Percentiles rank a stretch among this genome's conserved stretches.
These are phyloP conservation scores for Lactarius sanguifluus DNA, from an alignment of 768 basidiomycete species.

Conservation along the genomic window DNA sequence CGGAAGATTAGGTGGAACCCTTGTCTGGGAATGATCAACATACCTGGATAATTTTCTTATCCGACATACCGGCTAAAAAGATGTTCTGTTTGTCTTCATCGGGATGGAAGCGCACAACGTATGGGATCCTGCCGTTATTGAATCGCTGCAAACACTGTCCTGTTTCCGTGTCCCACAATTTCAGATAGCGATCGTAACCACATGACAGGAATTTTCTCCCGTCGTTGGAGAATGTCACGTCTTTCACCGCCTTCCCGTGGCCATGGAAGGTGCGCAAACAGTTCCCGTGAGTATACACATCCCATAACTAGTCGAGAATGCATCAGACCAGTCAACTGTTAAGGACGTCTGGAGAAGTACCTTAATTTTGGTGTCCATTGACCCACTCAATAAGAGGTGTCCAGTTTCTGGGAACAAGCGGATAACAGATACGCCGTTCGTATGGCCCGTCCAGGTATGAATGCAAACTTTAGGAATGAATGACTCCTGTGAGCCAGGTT, in stretches of 20 bases:
- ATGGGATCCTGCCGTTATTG: slow-evolving; percentile 96
- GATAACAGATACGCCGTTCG: slow-evolving; percentile 91
- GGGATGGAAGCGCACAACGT: slow-evolving; percentile 93
- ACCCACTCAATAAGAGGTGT: slow-evolving; percentile 89
- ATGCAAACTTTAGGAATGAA: slow-evolving; percentile 95
- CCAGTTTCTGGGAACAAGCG: slow-evolving; percentile 91
- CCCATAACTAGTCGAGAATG: slow-evolving; percentile 73
- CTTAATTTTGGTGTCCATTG: slow-evolving; percentile 99
- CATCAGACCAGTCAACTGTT: background rate
- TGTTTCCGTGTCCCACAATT: slow-evolving; percentile 99
- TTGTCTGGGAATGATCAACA: slow-evolving; percentile 26
- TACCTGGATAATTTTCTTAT: slow-evolving; percentile 99
- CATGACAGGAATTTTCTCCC: slow-evolving; percentile 89
- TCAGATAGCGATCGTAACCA: slow-evolving; percentile 95
- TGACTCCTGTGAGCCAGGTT: slow-evolving; percentile 82
- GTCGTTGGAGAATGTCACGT: slow-evolving; percentile 93
- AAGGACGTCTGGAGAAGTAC: slow-evolving; percentile 41
- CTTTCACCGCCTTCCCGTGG: slow-evolving; percentile 95
- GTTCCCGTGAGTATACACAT: slow-evolving; percentile 94
- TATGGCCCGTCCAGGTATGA: slow-evolving; percentile 99
- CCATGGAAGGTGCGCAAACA: slow-evolving; percentile 97
- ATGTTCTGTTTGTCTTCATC: slow-evolving; percentile 95
- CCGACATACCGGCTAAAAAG: slow-evolving; percentile 97
- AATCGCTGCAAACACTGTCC: slow-evolving; percentile 97
- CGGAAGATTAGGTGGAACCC: slow-evolving; percentile 15